Conservation (phyloP, 1,284 basidiomycete genomes). For the Amylostereum areolatum region DNA sequence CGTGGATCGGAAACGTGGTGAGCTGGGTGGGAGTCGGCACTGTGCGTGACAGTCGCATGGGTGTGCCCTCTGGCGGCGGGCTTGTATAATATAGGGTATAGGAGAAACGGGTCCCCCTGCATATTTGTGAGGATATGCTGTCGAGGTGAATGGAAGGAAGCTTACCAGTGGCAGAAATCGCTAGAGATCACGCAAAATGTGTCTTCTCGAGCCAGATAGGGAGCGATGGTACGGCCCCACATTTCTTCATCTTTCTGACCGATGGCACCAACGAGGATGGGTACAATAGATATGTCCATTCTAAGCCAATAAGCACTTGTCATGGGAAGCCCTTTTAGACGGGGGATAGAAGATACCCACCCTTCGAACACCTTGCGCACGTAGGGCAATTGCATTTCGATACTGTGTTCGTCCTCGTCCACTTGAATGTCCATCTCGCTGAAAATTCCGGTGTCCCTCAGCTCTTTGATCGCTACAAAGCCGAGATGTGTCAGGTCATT, state of each 20-base stretch:
- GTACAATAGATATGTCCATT: slow-evolving; percentile 75
- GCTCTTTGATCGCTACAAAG: slow-evolving; percentile 58
- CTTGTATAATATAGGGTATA: slow-evolving; percentile 89
- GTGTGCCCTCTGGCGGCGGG: slow-evolving; percentile 45
- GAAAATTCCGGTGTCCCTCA: slow-evolving; percentile 70
- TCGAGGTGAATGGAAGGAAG: neutral
- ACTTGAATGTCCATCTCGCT: slow-evolving; percentile 56
- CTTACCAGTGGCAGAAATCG: slow-evolving; percentile 97
- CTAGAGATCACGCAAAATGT: slow-evolving; percentile 91
- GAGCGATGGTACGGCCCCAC: slow-evolving; percentile 72
- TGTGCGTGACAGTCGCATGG: slow-evolving; percentile 45
- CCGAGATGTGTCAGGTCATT: neutral
- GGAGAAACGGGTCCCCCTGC: slow-evolving; percentile 84
- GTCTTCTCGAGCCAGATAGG: slow-evolving; percentile 69
- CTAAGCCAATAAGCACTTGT: slow-evolving; percentile 28
- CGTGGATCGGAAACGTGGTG: slow-evolving; percentile 49
- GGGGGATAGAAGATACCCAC: slow-evolving; percentile 32
- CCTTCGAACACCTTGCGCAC: slow-evolving; percentile 82
- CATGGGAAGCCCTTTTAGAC: neutral
- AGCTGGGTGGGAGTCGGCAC: slow-evolving; percentile 32
- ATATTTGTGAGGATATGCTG: neutral
- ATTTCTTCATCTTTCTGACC: slow-evolving; percentile 49
- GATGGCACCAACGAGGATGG: slow-evolving; percentile 88
- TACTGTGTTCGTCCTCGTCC: slow-evolving; percentile 94
- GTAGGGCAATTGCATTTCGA: slow-evolving; percentile 98